A percentile compares a stretch with the other conserved stretches of the same genome.
These are phyloP conservation scores for Leccinellum rugosiceps DNA, from an alignment of 768 basidiomycete species.

Conservation along the genomic window DNA sequence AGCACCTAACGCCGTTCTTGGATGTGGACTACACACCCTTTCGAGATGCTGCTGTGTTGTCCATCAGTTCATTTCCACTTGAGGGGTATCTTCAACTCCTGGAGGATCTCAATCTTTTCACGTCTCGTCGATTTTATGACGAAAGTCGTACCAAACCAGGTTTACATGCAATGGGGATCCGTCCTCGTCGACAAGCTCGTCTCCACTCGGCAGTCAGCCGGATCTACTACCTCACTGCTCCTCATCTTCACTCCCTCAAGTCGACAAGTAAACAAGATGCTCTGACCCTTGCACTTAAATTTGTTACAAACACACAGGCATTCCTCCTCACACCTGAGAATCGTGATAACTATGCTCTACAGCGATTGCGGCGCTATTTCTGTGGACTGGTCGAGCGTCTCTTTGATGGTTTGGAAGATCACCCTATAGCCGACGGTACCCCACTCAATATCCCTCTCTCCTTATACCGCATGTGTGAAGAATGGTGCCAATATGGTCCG, in stretches of 20 bases:
- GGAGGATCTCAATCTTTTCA: conserved; percentile 78
- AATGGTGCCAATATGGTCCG: conserved; percentile 87
- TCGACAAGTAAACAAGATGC: conserved; percentile 69
- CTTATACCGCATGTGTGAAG: conserved; percentile 83
- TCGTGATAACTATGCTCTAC: conserved; percentile 72
- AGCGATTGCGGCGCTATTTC: conserved; percentile 84
- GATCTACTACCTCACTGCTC: conserved; percentile 84
- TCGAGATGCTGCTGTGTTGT: conserved; percentile 81
- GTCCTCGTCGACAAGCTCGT: conserved; percentile 70
- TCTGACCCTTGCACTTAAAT: conserved; percentile 77
- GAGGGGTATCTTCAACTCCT: conserved; percentile 75
- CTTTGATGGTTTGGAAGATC: conserved; percentile 67
- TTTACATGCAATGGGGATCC: conserved; percentile 43
- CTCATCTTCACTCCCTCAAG: conserved; percentile 66
- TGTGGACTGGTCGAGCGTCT: conserved; percentile 86
- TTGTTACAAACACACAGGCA: conserved; percentile 76
- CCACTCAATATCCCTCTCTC: conserved; percentile 72
- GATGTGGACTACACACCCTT: conserved; percentile 82
- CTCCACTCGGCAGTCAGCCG: conserved; percentile 84
- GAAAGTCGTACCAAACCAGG: conserved; percentile 49
- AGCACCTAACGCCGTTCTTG: conserved; percentile 82
- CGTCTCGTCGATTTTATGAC: conserved; percentile 82
- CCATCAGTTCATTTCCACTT: conserved; percentile 83
- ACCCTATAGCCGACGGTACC: conserved; percentile 73
- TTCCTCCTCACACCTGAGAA: conserved; percentile 72